Evolutionary conservation across 2,329 filamentous ascomycete genomes (phyloP).

Genomic region (Boeremia lycopersici): DNA sequence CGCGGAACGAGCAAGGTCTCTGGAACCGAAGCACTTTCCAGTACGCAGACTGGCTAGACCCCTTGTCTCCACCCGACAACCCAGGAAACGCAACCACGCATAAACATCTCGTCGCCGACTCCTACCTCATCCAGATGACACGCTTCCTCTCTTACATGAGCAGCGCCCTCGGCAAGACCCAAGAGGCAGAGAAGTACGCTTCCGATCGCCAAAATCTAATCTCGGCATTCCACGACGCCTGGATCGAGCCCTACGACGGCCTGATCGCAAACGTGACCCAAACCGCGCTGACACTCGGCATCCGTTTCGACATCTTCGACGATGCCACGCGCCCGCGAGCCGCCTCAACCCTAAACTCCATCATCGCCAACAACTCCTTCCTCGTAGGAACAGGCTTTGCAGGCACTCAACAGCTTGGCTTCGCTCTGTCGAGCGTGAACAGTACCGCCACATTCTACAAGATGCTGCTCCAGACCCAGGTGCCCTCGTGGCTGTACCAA

Average conservation of each 20-base stretch:
- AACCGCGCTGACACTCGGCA: slow-evolving; percentile 25
- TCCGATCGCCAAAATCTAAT: slow-evolving; percentile 21
- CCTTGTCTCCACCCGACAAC: slow-evolving; percentile 43
- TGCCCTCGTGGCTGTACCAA: slow-evolving; percentile 58
- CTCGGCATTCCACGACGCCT: slow-evolving; percentile 33
- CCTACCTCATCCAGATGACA: slow-evolving; percentile 48
- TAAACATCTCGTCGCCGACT: slow-evolving; percentile 47
- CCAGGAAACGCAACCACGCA: slow-evolving; percentile 44
- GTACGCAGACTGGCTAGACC: slow-evolving; percentile 52
- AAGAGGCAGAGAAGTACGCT: slow-evolving; percentile 28
- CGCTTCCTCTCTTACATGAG: slow-evolving; percentile 38
- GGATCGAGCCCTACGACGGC: slow-evolving; percentile 18
- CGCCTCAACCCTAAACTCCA: slow-evolving; percentile 14
- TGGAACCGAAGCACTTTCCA: slow-evolving; percentile 47
- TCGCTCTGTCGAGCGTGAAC: slow-evolving; percentile 20
- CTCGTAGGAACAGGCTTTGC: slow-evolving; percentile 30
- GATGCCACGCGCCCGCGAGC: slow-evolving; percentile 7
- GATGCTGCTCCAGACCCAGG: slow-evolving; percentile 55
- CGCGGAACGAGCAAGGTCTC: slow-evolving; percentile 40
- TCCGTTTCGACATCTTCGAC: slow-evolving; percentile 23
- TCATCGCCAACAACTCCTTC: slow-evolving; percentile 19
- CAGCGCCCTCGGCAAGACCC: slow-evolving; percentile 24
- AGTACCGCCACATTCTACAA: slow-evolving; percentile 46
- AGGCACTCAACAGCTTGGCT: slow-evolving; percentile 26
- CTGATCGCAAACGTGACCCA: slow-evolving; percentile 27